Base-by-base conservation (phyloP, 2,329 filamentous ascomycete species). In the Paecilomyces variotii region DNA sequence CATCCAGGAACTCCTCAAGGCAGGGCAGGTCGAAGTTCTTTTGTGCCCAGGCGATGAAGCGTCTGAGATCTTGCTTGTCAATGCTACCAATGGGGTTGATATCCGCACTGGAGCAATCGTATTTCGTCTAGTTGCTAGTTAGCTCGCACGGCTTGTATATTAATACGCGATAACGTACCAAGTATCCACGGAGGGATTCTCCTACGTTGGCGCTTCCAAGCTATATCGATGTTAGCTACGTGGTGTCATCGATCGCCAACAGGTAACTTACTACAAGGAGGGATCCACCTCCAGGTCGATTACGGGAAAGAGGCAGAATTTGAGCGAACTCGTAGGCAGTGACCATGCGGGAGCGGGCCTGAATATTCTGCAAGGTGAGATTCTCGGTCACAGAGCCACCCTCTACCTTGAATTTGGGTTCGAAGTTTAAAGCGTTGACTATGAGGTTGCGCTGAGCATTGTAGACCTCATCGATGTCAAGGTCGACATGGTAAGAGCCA, bases 391-490 rank as follows among this genome's bases (percentile, higher is more conserved):
- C 68, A 0, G 77, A 76, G 7, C 87, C 87, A 14, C 87, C 87
- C 56, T 89, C 78, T 1, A 84, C 82, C 63, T 81, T 84, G 74
- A 84, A 86, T 32, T 76, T 79, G 2, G 84, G 82, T 4, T 81
- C 78, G 62, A 88, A 89, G 34, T 76, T 75, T 54, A 85, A 76
- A 0, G 86, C 81, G 25, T 82, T 75, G 25, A 63, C 59, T 27
- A 73, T 59, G 19, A 67, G 62, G 30, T 63, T 64, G 30, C 65
- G 62, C 50, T 68, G 67, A 11, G 68, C 68, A 32, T 64, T 61
- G 62, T 84, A 85, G 10, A 86, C 80, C 2, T 80, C 77, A 67
- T 92, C 89, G 60, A 92, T 91, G 65, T 90, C 82, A 32, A 90
- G 74, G 66, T 91, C 82, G 4, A 83, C 79, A 68, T 93, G 90